Base-by-base conservation (phyloP, 2,329 filamentous ascomycete genomes). In the Colletotrichum endophyticum region DNA sequence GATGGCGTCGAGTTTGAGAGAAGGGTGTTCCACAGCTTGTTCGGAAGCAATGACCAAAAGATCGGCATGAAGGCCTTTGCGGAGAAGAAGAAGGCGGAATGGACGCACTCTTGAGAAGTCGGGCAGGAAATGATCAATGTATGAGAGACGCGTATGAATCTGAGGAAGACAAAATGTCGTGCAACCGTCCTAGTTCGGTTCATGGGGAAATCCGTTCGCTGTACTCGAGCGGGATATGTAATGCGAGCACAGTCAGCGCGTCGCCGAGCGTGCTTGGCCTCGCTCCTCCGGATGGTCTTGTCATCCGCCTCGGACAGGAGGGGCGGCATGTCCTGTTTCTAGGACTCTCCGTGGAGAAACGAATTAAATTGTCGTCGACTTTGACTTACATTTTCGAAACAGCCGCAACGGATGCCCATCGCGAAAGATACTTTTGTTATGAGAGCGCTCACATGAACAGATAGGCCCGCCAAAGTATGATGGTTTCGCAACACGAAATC, bases 1-100 rank as follows among this genome's bases (percentile, higher is more conserved):
- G 97, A 99, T 82, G 97, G 97, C 16, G 94, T 99, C 3, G 97
- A 99, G 87, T 99, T 93, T 86, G 97, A 99, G 91, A 91, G 97
- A 83, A 92, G 96, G 70, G 90, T 99, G 39, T 99, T 99, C 89
- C 97, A 99, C 86, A 91, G 93, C 30, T 83, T 98, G 82, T 99
- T 99, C 87, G 97, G 96, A 27, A 98, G 94, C 84, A 92, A 95
- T 87, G 97, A 99, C 86, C 97, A 99, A 87, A 99, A 99, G 90
- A 95, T 98, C 84, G 96, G 95, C 85, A 93, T 99, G 97, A 93
- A 93, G 84, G 97, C 97, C 15, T 99, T 99, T 89, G 94, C 95
- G 3, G 95, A 96, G 86, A 99, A 99, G 92, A 92, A 95, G 88
- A 98, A 98, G 91, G 88, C 97, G 0, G 93, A 97, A 84, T 99